Base-by-base conservation (phyloP, 1,284 basidiomycete species). In the Cerrena zonata region DNA sequence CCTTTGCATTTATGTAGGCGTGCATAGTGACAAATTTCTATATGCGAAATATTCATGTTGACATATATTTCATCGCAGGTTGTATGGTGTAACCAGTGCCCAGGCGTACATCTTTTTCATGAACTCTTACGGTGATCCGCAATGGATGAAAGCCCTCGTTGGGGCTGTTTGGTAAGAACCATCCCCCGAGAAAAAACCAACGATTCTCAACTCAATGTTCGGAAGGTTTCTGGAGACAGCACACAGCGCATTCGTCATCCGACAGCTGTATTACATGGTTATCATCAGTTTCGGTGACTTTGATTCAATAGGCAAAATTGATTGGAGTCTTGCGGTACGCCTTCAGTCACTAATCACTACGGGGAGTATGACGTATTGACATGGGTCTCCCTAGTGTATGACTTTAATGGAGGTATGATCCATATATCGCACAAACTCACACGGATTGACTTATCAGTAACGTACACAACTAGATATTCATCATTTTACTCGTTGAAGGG, bases 291-390 rank as follows among this genome's bases (percentile, higher is more conserved):
- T 42, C 21, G 41, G 41, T 10, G 23, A 23, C 41, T 22, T 22
- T 15, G 41, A 42, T 13, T 13, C 18, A n/a, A 23, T 23, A 10
- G 18, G 19, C 13, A 42, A 15, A 23, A 42, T 42, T 15, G 41
- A 42, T 24, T 42, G 41, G 41, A 42, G 41, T 42, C 41, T 42
- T 3, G 41, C 19, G n/a, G 41, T 42, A 42, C 13, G 41, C 24
- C 10, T 21, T 39, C 21, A 5, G 41, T 42, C 41, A 42, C 24
- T 5, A 22, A 23, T 5, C 5, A 19, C 13, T 19, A 23, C 15
- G n/a, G n/a, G n/a, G n/a, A n/a, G 13, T 11, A 19, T 22, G 5
- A 15, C 5, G 18, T 23, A 10, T 23, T 22, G 23, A 42, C 19
- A 23, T 19, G 13, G 5, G 5, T 7, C 21, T n/a, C 3, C 7